phyloP scores from a whole-genome alignment of 1,284 basidiomycete genomes.

The Microstroma glucosiphilum region DNA sequence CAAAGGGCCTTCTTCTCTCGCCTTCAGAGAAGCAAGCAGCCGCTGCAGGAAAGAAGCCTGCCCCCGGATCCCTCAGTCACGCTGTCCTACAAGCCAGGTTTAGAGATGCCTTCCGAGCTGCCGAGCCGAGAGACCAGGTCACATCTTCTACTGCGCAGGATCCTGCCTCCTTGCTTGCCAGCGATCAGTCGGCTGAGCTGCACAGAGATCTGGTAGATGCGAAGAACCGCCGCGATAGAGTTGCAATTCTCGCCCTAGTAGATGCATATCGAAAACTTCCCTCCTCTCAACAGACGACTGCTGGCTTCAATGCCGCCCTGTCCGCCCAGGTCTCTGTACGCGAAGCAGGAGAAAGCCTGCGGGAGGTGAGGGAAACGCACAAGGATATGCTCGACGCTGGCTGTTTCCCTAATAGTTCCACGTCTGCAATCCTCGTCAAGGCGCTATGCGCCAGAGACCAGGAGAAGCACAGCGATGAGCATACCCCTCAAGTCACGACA shows the following conservation, averaged over 20 bases:
- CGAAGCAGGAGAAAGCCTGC: conserved; percentile 58
- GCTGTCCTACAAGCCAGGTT: not conserved
- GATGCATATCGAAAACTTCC: conserved; percentile 37
- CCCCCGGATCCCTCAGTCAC: not conserved
- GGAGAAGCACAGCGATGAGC: conserved; percentile 1
- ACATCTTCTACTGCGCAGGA: not conserved
- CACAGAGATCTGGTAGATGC: not conserved
- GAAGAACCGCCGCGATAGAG: not conserved
- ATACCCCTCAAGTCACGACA: not conserved
- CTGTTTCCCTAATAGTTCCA: conserved; percentile 64
- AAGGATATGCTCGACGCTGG: conserved; percentile 65
- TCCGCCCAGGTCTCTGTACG: conserved; percentile 59
- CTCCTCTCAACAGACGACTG: conserved; percentile 24
- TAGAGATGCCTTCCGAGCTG: not conserved
- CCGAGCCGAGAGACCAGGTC: not conserved
- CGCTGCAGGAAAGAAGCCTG: not conserved
- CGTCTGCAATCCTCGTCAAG: conserved; percentile 65
- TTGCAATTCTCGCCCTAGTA: conserved; percentile 9
- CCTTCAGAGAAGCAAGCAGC: not conserved
- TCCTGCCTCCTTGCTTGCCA: not conserved
- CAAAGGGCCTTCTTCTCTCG: not conserved
- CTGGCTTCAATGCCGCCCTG: conserved; percentile 66
- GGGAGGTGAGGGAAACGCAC: conserved; percentile 65
- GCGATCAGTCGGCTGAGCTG: not conserved
- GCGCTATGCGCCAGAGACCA: conserved; percentile 66